Evolutionary conservation across 768 basidiomycete species (phyloP).

Genomic region (Stropharia rugosoannulata): DNA sequence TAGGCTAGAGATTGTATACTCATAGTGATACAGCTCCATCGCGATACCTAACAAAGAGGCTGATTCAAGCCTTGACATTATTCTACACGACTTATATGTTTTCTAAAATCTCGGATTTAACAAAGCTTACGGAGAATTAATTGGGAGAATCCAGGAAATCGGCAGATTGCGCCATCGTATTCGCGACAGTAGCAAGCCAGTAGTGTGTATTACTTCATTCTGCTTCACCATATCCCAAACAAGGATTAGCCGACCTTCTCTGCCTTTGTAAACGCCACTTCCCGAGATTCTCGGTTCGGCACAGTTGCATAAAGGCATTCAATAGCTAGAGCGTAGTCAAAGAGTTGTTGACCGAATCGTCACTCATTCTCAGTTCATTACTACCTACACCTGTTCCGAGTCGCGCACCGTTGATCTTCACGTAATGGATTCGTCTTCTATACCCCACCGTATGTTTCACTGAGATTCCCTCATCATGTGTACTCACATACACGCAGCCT

Average conservation of each 20-base stretch:
- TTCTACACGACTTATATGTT: background rate
- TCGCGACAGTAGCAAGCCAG: background rate
- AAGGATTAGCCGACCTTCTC: too few species aligned
- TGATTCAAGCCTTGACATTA: too few species aligned
- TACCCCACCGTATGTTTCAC: conserved; percentile 18
- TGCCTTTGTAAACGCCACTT: too few species aligned
- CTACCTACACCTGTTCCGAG: conserved; percentile 2
- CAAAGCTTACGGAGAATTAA: conserved; percentile 1
- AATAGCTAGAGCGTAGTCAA: too few species aligned
- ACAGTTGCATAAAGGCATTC: too few species aligned
- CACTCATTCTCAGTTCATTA: conserved; percentile 6
- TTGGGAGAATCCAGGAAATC: background rate
- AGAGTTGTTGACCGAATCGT: background rate
- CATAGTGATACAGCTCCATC: too few species aligned
- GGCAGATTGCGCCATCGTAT: conserved; percentile 6
- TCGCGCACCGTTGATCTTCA: conserved; percentile 3
- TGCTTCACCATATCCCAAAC: too few species aligned
- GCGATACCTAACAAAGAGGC: too few species aligned
- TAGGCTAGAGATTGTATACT: too few species aligned
- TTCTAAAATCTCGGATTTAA: background rate
- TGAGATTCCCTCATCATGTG: background rate
- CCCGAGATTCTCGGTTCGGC: background rate
- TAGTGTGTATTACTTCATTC: background rate
- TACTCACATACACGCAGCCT: conserved; percentile 38
- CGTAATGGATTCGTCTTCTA: conserved; percentile 5